Evolutionary conservation across 495 filamentous ascomycete species (phyloP).

Genomic region (Oleoguttula mirabilis): DNA sequence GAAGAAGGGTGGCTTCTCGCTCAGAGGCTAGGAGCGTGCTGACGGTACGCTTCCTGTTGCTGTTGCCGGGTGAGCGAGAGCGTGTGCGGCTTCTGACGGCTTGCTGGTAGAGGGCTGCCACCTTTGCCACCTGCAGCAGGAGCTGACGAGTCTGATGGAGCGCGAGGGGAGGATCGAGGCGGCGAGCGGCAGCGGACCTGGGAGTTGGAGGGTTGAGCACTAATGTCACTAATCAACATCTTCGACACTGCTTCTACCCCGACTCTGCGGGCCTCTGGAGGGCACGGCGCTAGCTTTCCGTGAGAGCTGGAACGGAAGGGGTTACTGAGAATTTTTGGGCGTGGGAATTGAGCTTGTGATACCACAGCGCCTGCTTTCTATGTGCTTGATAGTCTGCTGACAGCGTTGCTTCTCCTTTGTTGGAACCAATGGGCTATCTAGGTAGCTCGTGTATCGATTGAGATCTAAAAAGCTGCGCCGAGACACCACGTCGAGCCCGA

Average conservation of each 20-base stretch:
- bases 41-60: not conserved
- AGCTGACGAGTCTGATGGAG: not conserved
- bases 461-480: too few relatives aligned
- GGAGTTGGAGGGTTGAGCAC: not conserved
- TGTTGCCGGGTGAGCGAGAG: not conserved
- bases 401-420: not conserved
- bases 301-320: not conserved
- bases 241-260: too few relatives aligned
- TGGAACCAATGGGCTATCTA: too few relatives aligned
- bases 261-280: too few relatives aligned
- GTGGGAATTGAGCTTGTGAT: too few relatives aligned
- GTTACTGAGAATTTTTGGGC: too few relatives aligned
- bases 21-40: conserved; percentile 28
- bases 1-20: conserved; percentile 94
- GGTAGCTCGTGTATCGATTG: too few relatives aligned
- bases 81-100: not conserved
- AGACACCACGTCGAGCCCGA: too few relatives aligned
- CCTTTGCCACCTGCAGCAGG: not conserved
- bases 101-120: not conserved
- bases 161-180: not conserved
- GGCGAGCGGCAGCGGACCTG: not conserved
- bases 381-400: conserved; percentile 1
- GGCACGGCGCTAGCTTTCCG: not conserved
- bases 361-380: conserved; percentile 13
- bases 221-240: too few relatives aligned